Evolutionary conservation across 75 land plant species (phyloP).

Genomic region (Isoetes taiwanensis): DNA sequence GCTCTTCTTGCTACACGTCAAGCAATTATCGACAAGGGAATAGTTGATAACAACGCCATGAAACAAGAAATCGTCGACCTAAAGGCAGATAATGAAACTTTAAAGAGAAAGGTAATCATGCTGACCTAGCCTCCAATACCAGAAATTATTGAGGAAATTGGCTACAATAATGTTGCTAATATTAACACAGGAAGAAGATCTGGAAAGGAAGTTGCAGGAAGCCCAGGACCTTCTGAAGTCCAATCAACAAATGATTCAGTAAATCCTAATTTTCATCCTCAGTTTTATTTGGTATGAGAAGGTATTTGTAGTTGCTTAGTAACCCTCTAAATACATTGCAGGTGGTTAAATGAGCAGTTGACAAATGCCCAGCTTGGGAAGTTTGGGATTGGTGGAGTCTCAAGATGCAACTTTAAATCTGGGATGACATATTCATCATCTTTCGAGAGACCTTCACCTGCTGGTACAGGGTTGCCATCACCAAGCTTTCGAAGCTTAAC

Average conservation of each 20-base stretch:
- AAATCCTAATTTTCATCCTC: too few species aligned
- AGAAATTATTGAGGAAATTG: neutral
- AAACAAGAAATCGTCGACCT: constrained; percentile 13
- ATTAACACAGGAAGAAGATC: constrained; percentile 17
- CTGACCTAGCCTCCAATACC: neutral
- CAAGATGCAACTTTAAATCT: too few species aligned
- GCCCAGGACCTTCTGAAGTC: constrained; percentile 26
- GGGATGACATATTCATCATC: too few species aligned
- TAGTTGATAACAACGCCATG: constrained; percentile 16
- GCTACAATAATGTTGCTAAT: neutral
- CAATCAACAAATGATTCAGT: constrained; percentile 40
- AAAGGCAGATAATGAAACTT: constrained; percentile 16
- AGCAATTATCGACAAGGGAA: constrained; percentile 22
- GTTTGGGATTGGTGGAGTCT: too few species aligned
- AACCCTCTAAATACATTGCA: too few species aligned
- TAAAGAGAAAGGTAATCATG: constrained; percentile 25
- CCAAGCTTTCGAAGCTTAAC: too few species aligned
- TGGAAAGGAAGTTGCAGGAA: constrained; percentile 21
- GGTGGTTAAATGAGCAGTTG: too few species aligned
- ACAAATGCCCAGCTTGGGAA: too few species aligned
- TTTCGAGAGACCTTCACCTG: too few species aligned
- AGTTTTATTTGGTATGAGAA: too few species aligned
- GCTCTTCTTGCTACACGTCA: constrained; percentile 23
- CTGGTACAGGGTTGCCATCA: too few species aligned
- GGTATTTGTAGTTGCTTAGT: too few species aligned